Conservation (phyloP, 176 grass and related monocot species). For the Aegilops tauschii region DNA sequence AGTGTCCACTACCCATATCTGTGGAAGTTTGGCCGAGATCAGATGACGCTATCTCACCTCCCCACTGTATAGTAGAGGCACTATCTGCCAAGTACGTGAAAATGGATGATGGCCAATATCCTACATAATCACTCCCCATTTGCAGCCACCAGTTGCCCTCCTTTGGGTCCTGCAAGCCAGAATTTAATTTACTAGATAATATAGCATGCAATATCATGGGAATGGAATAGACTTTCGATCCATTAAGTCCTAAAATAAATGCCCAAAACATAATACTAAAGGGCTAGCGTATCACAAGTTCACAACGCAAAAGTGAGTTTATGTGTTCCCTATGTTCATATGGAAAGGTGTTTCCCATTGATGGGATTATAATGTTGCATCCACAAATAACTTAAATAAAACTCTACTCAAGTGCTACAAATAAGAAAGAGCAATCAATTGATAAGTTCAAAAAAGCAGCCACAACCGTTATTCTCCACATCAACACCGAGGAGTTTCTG, state of each 20-base stretch:
- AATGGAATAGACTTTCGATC: neutral
- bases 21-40: constrained; percentile 69
- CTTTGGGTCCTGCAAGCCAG: constrained; percentile 30
- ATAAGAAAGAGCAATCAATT: too few relatives aligned
- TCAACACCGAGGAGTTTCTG: too few relatives aligned
- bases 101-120: constrained; percentile 82
- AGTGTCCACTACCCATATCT: constrained; percentile 73
- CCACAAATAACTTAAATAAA: too few relatives aligned
- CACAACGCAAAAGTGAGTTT: neutral
- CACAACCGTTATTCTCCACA: too few relatives aligned
- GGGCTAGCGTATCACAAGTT: neutral
- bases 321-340: constrained; percentile 26
- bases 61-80: constrained; percentile 77
- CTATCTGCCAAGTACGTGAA: constrained; percentile 69
- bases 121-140: constrained; percentile 42
- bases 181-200: neutral
- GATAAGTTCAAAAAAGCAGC: too few relatives aligned
- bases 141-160: constrained; percentile 51
- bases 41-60: constrained; percentile 59
- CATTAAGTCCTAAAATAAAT: neutral
- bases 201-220: neutral
- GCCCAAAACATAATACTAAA: neutral
- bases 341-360: constrained; percentile 27
- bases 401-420: too few relatives aligned
- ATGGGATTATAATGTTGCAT: neutral